phyloP scores from a whole-genome alignment of 2,329 filamentous ascomycete genomes.

The Celoporthe dispersa region DNA sequence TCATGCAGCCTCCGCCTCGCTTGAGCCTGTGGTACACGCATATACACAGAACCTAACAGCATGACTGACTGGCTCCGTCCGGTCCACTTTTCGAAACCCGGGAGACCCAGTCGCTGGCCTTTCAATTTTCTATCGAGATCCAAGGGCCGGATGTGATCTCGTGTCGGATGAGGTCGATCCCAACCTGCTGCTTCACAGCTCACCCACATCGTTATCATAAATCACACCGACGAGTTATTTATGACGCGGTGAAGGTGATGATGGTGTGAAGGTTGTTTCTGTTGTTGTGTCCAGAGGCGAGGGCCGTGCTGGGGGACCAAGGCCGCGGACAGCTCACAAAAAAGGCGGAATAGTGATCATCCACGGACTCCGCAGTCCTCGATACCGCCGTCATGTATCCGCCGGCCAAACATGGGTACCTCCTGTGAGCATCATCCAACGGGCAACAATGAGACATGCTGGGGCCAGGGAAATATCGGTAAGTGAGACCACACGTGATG shows the following conservation, averaged over 20 bases:
- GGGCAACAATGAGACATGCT: conserved; percentile 20
- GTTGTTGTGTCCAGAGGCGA: background rate
- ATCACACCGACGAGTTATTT: background rate
- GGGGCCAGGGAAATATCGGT: conserved; percentile 16
- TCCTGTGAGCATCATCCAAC: conserved; percentile 20
- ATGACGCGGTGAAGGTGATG: background rate
- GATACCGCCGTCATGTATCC: background rate
- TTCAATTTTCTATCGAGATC: conserved; percentile 29
- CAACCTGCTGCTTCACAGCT: conserved; percentile 18
- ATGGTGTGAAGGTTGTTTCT: background rate
- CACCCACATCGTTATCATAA: background rate
- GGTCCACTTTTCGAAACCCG: conserved; percentile 7
- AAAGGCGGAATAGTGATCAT: background rate
- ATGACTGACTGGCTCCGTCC: background rate
- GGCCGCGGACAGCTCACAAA: background rate
- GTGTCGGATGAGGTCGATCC: conserved; percentile 26
- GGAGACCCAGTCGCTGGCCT: conserved; percentile 8
- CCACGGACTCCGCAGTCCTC: background rate
- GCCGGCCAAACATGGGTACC: conserved; percentile 14
- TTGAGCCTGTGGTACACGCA: background rate
- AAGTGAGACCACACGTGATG: conserved; percentile 28
- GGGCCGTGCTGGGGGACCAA: too few species aligned
- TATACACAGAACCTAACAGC: background rate
- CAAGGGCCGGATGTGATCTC: conserved; percentile 21
- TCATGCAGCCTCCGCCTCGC: too few species aligned